Percentiles rank a stretch among this genome's conserved stretches.
phyloP scores from a whole-genome alignment of 768 basidiomycete genomes.

The Psilocybe sp. region DNA sequence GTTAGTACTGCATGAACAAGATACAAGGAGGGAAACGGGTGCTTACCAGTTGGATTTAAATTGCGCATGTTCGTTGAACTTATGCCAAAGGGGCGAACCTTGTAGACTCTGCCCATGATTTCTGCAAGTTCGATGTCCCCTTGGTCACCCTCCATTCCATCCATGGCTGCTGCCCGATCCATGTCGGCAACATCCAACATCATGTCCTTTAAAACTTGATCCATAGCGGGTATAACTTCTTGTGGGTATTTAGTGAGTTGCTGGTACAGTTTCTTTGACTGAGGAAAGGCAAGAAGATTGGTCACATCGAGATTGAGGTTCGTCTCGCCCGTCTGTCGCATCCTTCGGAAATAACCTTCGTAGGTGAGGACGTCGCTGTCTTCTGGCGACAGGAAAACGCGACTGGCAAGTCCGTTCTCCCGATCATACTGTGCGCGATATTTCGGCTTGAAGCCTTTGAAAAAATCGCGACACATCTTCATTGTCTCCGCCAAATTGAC shows the following conservation, averaged over 20 bases:
- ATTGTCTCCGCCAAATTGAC: conserved; percentile 91
- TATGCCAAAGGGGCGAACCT: conserved; percentile 89
- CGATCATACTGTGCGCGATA: conserved; percentile 77
- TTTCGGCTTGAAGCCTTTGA: conserved; percentile 91
- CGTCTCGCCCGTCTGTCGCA: conserved; percentile 90
- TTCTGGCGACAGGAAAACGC: conserved; percentile 52
- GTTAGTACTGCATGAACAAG: background rate
- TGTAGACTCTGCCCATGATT: conserved; percentile 85
- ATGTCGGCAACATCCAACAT: conserved; percentile 86
- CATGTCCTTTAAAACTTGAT: conserved; percentile 90
- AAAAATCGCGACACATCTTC: conserved; percentile 84
- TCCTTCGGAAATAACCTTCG: conserved; percentile 75
- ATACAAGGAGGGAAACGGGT: conserved; percentile 1
- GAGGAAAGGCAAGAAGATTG: conserved; percentile 85
- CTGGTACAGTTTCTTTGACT: conserved; percentile 74
- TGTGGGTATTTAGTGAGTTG: conserved; percentile 94
- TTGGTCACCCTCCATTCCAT: conserved; percentile 73
- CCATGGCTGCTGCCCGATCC: conserved; percentile 67
- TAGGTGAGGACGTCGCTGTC: conserved; percentile 73
- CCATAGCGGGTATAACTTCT: conserved; percentile 96
- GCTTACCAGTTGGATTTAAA: conserved; percentile 84
- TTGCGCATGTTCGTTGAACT: conserved; percentile 89
- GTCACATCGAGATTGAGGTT: conserved; percentile 88
- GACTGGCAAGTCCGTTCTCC: conserved; percentile 51
- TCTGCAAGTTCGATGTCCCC: conserved; percentile 87